Evolutionary conservation across 2,329 filamentous ascomycete species (phyloP), one percentile per base, ranked within the genome.

Genomic region (Fusarium staphyleae): DNA sequence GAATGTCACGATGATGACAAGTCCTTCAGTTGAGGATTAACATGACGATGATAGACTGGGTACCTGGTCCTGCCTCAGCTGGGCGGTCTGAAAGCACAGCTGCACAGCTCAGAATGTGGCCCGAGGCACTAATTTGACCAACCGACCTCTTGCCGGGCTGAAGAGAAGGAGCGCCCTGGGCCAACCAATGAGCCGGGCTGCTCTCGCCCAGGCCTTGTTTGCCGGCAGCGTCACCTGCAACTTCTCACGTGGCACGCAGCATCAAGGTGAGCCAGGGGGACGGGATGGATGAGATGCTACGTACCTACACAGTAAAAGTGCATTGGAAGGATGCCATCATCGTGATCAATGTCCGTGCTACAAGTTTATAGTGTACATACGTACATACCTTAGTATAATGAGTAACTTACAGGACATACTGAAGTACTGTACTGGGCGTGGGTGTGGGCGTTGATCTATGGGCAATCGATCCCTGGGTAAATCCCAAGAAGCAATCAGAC

Each of bases 331-430:
- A 56, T 59, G 49, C 42, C 40, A 55, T 55, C 40, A 39, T 54
- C 43, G 52, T 61, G 57, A 60, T 57, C 57, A 57, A 45, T 60
- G 57, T 48, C 57, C 40, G 57, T 60, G 52, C 56, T 48, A 52
- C 56, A 52, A n/a, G n/a, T n/a, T n/a, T n/a, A n/a, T n/a, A n/a
- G n/a, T n/a, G n/a, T n/a, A n/a, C n/a, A 52, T 19, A 28, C 28
- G 33, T 28, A 15, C 30, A 26, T 42, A 29, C 15, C 11, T 32
- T 6, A n/a, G 13, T 6, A 28, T 28, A 11, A 6, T 28, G 24
- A 6, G 6, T 11, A 28, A 11, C 24, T 11, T 28, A 11, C 24
- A 6, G 24, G 11, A 11, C 11, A 6, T 28, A 28, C 11, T 11
- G 11, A 28, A 6, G 24, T 28, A 28, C 6, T 11, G 11, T 28